Percentiles rank a stretch among this genome's conserved stretches.
Evolutionary conservation across 2,329 filamentous ascomycete species (phyloP).

Genomic region (Fusarium lyarnte): DNA sequence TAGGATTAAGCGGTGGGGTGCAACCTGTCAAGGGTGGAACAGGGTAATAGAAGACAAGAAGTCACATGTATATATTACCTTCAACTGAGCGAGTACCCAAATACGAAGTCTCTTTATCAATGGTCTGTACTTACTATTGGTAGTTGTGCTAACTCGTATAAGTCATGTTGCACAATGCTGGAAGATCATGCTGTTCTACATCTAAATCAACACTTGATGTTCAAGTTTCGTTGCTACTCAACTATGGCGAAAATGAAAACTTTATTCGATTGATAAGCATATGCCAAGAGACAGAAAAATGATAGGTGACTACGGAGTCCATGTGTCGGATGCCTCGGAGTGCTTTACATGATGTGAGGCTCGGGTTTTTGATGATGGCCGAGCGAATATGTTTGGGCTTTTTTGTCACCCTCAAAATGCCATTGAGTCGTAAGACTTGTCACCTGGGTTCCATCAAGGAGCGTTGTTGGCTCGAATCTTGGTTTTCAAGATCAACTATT

Average conservation of each 20-base stretch:
- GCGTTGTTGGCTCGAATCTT: not conserved
- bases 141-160: not conserved
- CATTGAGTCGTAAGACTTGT: not conserved
- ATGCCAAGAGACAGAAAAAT: not conserved
- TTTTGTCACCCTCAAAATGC: constrained; percentile 1
- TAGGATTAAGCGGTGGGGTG: not conserved
- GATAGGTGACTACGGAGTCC: not conserved
- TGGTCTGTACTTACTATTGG: not conserved
- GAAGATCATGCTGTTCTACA: not conserved
- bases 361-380: constrained; percentile 12
- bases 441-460: not conserved
- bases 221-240: not conserved
- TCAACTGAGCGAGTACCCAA: no score
- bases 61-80: not conserved
- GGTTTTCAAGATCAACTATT: not conserved
- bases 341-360: not conserved
- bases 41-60: not conserved
- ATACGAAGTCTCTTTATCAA: not conserved
- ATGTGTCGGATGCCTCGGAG: constrained; percentile 5
- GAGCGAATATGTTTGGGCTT: not conserved
- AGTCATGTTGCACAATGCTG: not conserved
- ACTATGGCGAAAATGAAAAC: not conserved
- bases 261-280: not conserved
- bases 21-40: not conserved
- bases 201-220: not conserved